These are phyloP conservation scores for Colletotrichum sp. DNA, from an alignment of 2,329 filamentous ascomycete genomes.

Conservation along the genomic window DNA sequence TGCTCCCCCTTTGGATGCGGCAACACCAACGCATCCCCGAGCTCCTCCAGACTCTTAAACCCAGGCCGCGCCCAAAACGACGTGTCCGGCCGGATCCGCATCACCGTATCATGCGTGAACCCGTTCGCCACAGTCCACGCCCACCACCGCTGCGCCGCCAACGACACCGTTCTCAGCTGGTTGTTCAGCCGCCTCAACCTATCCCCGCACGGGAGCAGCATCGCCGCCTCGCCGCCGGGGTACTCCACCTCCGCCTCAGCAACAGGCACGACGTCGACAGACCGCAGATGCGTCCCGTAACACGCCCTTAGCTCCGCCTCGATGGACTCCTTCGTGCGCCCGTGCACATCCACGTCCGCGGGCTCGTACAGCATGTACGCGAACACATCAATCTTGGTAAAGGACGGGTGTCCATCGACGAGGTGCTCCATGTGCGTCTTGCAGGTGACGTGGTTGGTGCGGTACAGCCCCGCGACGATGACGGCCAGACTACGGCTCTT, in stretches of 20 bases:
- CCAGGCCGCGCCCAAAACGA: neutral
- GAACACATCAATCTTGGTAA: slow-evolving; percentile 19
- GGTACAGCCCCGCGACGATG: slow-evolving; percentile 19
- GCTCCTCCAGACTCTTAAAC: slow-evolving; percentile 13
- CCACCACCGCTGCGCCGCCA: slow-evolving; percentile 17
- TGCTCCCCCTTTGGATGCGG: slow-evolving; percentile 18
- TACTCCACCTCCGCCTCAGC: neutral
- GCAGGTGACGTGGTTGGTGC: slow-evolving; percentile 5
- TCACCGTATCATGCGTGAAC: slow-evolving; percentile 11
- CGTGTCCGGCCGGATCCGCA: slow-evolving; percentile 20
- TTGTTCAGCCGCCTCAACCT: slow-evolving; percentile 13
- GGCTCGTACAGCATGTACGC: slow-evolving; percentile 15
- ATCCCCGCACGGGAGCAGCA: slow-evolving; percentile 1
- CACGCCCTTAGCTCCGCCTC: slow-evolving; percentile 12
- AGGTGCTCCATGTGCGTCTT: slow-evolving; percentile 12
- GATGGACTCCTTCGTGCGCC: neutral
- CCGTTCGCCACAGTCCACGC: slow-evolving; percentile 15
- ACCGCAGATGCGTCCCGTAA: slow-evolving; percentile 11
- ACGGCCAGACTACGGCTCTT: slow-evolving; percentile 18
- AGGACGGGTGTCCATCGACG: neutral
- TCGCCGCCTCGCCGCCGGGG: slow-evolving; percentile 6
- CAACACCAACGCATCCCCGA: slow-evolving; percentile 17
- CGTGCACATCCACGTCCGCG: neutral
- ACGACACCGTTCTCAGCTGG: slow-evolving; percentile 7
- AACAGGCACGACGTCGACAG: neutral